A percentile compares a stretch with the other conserved stretches of the same genome.
Evolutionary conservation across 2,329 filamentous ascomycete species (phyloP).

Genomic region (Conoideocrella luteorostrata): DNA sequence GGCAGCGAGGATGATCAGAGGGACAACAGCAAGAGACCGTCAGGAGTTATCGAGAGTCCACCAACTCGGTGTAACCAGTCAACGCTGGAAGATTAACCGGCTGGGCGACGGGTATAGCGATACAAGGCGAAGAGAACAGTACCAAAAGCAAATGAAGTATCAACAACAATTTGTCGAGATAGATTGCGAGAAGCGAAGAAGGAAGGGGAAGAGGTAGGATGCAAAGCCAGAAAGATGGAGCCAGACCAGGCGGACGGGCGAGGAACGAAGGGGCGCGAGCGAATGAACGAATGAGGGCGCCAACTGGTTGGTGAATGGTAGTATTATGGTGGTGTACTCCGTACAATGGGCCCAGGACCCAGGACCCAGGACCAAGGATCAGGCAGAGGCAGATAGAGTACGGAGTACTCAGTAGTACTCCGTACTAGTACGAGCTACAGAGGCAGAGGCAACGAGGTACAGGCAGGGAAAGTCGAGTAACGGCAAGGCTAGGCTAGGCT

Average conservation of each 20-base stretch:
- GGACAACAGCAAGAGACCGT: too few species aligned
- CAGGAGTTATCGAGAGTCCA: too few species aligned
- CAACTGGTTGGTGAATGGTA: background rate
- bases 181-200: slow-evolving; percentile 1
- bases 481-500: background rate
- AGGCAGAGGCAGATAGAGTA: background rate
- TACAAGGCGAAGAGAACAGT: background rate
- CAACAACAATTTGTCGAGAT: background rate
- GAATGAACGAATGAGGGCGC: background rate
- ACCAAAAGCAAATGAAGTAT: background rate
- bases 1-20: too few species aligned
- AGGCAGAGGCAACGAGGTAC: too few species aligned
- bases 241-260: slow-evolving; percentile 1
- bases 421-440: too few species aligned
- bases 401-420: background rate
- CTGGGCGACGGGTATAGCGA: too few species aligned
- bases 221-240: slow-evolving; percentile 4
- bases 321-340: too few species aligned
- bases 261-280: slow-evolving; percentile 2
- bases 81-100: too few species aligned
- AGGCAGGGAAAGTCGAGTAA: too few species aligned
- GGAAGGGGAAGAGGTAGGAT: slow-evolving; percentile 4
- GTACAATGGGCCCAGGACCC: background rate
- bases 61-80: too few species aligned
- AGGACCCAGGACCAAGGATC: slow-evolving; percentile 10